Base-by-base conservation (phyloP, 257 asterid species). In the Gynochthodes officinalis region DNA sequence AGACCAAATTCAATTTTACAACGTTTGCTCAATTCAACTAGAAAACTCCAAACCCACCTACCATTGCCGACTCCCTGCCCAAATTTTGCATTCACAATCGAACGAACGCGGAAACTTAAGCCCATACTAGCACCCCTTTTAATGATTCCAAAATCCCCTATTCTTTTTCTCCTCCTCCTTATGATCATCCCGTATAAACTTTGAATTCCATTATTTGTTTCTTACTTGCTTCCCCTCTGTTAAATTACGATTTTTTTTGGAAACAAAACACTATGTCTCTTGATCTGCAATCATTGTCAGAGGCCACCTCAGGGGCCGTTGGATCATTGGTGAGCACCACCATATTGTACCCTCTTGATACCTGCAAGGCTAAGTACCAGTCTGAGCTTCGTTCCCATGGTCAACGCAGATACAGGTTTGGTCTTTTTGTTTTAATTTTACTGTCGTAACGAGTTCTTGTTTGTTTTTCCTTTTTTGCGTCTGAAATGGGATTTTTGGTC, bases 281-380 rank as follows among this genome's bases (percentile, higher is more conserved):
- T 74, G 86, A 83, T 80, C 61, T 83, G 44, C 84, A 80, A 48
- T 83, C 82, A 0, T 37, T 83, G 50, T 66, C 87, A 33, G 87
- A 83, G 74, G 87, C 87, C 33, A 76, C 81, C 25, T 80, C 87
- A 1, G 87, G 87, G 70, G 87, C 87, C 61, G 57, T 80, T 33
- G 87, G 87, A 32, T 78, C 87, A 8, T 53, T 83, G 59, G 84
- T 83, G 15, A 83, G 87, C 75, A 83, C 79, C 55, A 80, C 82
- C 62, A 63, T 83, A 42, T 75, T 83, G 80, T 83, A 80, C 62
- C 87, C 87, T 10, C 84, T 83, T 23, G 87, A 83, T 8, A 83
- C 87, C 44, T 83, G 87, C 62, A 83, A 83, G 78, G 84, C 87
- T 55, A 83, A 83, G 80, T 83, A 67, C 71, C 84, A 80, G 71